phyloP scores from a whole-genome alignment of 192 early-diverging fungal genomes.

The Coemansia sp. region DNA sequence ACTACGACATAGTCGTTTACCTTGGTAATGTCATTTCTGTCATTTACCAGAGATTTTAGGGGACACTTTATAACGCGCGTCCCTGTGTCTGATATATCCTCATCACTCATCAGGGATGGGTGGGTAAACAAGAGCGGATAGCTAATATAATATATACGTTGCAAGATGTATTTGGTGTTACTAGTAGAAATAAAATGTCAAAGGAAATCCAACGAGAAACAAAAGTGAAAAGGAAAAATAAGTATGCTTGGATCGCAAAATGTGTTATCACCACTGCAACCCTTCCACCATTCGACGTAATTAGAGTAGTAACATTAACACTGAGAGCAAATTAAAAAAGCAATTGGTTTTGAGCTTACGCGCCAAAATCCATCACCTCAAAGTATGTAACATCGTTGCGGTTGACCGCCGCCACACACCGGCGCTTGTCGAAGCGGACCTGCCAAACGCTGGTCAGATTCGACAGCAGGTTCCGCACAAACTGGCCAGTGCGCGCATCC shows the following conservation, averaged over 20 bases:
- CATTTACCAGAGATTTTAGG: no score
- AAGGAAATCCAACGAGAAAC: neutral
- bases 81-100: no score
- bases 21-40: no score
- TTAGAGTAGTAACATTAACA: neutral
- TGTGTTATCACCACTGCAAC: no score
- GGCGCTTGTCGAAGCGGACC: conserved; percentile 86
- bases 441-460: conserved; percentile 91
- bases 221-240: conserved; percentile 10
- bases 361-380: conserved; percentile 58
- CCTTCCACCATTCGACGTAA: no score
- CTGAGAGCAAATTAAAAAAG: no score
- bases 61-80: no score
- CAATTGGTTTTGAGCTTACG: neutral
- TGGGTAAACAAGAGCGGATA: neutral
- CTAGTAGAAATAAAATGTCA: neutral
- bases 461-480: conserved; percentile 78
- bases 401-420: conserved; percentile 77
- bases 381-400: conserved; percentile 55
- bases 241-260: no score
- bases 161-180: no score
- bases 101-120: no score
- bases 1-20: no score
- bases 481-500: conserved; percentile 87
- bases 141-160: no score